These are phyloP conservation scores for Podospora australis DNA, from an alignment of 495 filamentous ascomycete genomes.

Conservation along the genomic window DNA sequence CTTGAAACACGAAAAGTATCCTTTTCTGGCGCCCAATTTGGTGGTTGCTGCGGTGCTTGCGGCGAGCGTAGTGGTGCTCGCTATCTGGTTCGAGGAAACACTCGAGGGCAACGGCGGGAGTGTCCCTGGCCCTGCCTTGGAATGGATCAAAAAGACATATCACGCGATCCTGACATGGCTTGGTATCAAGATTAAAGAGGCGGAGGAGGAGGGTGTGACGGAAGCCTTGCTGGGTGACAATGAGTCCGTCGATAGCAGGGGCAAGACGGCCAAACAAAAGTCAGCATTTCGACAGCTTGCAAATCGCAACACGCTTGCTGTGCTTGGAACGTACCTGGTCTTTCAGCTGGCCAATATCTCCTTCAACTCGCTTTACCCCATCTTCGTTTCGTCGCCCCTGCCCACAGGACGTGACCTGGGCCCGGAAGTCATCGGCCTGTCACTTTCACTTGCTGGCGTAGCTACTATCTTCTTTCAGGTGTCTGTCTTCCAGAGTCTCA, in stretches of 20 bases:
- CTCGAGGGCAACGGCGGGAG: constrained; percentile 50
- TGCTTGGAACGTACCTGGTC: constrained; percentile 76
- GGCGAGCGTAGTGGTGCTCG: constrained; percentile 64
- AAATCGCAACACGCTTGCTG: constrained; percentile 71
- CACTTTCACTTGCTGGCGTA: constrained; percentile 74
- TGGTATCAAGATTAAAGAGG: no score
- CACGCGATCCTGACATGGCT: no score
- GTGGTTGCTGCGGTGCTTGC: constrained; percentile 63
- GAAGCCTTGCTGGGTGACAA: constrained; percentile 20
- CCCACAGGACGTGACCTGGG: constrained; percentile 71
- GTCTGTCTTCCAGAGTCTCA: constrained; percentile 69
- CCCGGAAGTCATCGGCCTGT: constrained; percentile 76
- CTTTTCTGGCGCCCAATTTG: constrained; percentile 81
- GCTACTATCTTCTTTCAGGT: constrained; percentile 87
- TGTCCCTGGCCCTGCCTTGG: constrained; percentile 3
- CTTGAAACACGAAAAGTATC: constrained; percentile 50
- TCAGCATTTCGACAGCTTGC: constrained; percentile 49
- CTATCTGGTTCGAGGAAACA: constrained; percentile 82
- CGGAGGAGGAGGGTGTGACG: constrained; percentile 27
- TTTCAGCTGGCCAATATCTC: constrained; percentile 86
- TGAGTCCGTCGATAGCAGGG: constrained; percentile 22
- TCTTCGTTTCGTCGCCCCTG: constrained; percentile 68
- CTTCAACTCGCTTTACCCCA: constrained; percentile 86
- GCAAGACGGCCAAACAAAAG: constrained; percentile 22
- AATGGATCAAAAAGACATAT: constrained; percentile 5